These are phyloP conservation scores for Starmerella sp. DNA, from an alignment of 805 yeast species.

Conservation along the genomic window DNA sequence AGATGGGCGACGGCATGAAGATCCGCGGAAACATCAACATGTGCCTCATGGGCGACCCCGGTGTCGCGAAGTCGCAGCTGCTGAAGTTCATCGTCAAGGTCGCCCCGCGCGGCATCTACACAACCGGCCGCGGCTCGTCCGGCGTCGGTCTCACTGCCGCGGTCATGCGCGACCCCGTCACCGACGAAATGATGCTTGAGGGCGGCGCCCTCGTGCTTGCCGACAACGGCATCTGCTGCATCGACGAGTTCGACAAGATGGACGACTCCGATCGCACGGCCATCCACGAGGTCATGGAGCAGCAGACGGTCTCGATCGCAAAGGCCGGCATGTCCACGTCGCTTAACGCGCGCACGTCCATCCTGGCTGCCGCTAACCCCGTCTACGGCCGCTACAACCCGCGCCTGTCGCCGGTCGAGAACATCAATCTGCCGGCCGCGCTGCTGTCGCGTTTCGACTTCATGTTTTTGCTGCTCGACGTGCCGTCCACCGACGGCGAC, in stretches of 20 bases:
- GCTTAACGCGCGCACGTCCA: constrained; percentile 87
- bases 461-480: constrained; percentile 73
- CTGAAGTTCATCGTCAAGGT: constrained; percentile 81
- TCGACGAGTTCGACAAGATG: constrained; percentile 98
- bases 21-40: constrained; percentile 95
- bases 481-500: constrained; percentile 68
- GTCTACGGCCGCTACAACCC: constrained; percentile 90
- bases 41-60: constrained; percentile 98
- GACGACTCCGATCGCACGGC: constrained; percentile 95
- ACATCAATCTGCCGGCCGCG: constrained; percentile 94
- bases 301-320: constrained; percentile 92
- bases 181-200: constrained; percentile 95
- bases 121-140: constrained; percentile 97
- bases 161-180: constrained; percentile 96
- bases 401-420: constrained; percentile 79
- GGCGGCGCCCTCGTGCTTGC: constrained; percentile 97
- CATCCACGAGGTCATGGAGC: constrained; percentile 98
- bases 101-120: constrained; percentile 93
- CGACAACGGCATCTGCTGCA: constrained; percentile 96
- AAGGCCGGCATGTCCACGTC: constrained; percentile 97
- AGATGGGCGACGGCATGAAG: constrained; percentile 90
- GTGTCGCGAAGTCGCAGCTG: constrained; percentile 96
- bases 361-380: constrained; percentile 98
- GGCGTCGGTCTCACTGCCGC: constrained; percentile 99
- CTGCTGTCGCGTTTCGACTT: constrained; percentile 88